Evolutionary conservation across 2,329 filamentous ascomycete species (phyloP), one percentile per base, ranked within the genome.

Genomic region (Phaeosphaeriaceae sp.): DNA sequence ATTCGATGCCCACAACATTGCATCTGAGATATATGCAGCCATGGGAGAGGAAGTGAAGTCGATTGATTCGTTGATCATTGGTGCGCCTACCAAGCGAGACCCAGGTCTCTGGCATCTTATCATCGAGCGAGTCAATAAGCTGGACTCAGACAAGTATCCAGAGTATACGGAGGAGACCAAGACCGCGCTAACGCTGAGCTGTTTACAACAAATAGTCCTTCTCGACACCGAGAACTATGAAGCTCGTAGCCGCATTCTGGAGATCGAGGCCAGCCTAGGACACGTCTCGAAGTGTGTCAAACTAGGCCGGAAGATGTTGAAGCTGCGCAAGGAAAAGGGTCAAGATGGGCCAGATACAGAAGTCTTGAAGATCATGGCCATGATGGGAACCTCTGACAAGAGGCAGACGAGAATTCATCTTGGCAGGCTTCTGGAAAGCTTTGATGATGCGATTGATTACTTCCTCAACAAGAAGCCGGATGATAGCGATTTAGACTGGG

Each of bases 401-500:
- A 81, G 85, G 28, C 70, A 75, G 56, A 77, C 82, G 13, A 77
- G 80, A 46, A 78, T 85, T 13, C 73, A 77, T 55, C 78, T 84
- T 17, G 69, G 77, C 17, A 82, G 78, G 58, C 84, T 85, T 13
- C 77, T 83, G 19, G 67, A 80, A 8, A 76, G 79, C 55, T 89
- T 88, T 69, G 80, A 86, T 19, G 75, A 78, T 21, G 83, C 84
- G 21, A 82, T 89, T 46, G 63, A 66, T 19, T 71, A 79, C 3
- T 78, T 84, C 63, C 85, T 76, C 75, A 9, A 58, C 66, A 10
- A 71, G 79, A n/a, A 80, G 19, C 75, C 81, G 2, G 77, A 80
- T 32, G 78, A 82, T 19, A 78, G 77, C 11, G 77, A 82, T 26
- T 82, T 87, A 49, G 81, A 84, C 50, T 99, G 94, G 94, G 89